Conservation (phyloP, 176 grass and related monocot genomes). For the Neostapfia colusana region DNA sequence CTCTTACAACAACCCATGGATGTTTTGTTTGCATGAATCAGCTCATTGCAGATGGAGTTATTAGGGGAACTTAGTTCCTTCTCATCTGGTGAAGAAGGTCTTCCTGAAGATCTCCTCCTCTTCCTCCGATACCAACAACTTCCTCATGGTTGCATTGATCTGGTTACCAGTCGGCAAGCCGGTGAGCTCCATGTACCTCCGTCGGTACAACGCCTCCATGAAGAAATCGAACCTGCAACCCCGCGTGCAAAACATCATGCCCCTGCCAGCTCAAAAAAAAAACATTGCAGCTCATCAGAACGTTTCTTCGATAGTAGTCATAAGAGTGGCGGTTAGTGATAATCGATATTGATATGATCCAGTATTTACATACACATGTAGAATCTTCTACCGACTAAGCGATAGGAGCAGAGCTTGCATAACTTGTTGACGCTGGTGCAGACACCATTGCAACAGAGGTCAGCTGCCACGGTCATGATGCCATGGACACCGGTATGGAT, state of each 20-base stretch:
- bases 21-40: too few species aligned
- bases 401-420: slow-evolving; percentile 46
- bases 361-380: slow-evolving; percentile 64
- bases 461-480: neutral
- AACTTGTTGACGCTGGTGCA: slow-evolving; percentile 10
- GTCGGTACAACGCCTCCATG: slow-evolving; percentile 27
- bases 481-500: neutral
- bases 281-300: neutral
- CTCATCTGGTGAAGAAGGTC: slow-evolving; percentile 45
- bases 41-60: neutral
- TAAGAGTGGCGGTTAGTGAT: neutral
- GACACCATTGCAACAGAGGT: neutral
- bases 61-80: neutral
- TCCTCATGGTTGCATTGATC: neutral
- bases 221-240: slow-evolving; percentile 48
- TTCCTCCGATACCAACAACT: neutral
- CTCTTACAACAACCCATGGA: too few species aligned
- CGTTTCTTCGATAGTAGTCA: neutral
- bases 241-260: neutral
- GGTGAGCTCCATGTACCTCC: slow-evolving; percentile 2
- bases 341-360: neutral
- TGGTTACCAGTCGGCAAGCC: neutral
- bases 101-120: neutral
- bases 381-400: slow-evolving; percentile 27
- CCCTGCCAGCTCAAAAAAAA: slow-evolving; percentile 24